Base-by-base conservation (phyloP, 2,329 filamentous ascomycete species). In the Calcarisporium arbuscula region DNA sequence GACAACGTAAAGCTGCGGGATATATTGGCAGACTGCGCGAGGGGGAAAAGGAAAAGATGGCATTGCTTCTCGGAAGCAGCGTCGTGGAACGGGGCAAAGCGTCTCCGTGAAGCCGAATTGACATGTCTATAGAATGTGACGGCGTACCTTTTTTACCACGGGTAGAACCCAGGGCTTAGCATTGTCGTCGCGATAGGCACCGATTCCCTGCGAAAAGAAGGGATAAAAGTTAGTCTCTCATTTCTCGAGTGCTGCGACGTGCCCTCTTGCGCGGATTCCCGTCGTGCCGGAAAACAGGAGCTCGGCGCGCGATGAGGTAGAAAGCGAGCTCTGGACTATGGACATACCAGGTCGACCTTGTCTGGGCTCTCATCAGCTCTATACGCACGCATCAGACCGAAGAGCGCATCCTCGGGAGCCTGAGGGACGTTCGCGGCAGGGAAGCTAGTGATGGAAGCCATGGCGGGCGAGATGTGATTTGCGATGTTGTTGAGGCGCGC, bases 161-260 rank as follows among this genome's bases (percentile, higher is more conserved):
- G 92, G 90, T 44, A 98, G 67, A 42, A 98, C 80, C 92, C 92
- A 98, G 4, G 92, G 92, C 70, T 96, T 96, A 42, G 88, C 90
- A 57, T 89, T 83, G 66, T 96, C 74, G 56, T 95, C 92, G 58
- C 92, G 77, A 66, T 98, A 98, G 39, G 92, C 92, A 50, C 92
- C 92, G 67, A 96, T 80, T 39, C 77, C 77, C 74, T 77, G 39
- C 19, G 22, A 30, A 25, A 25, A 25, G 19, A 34, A 38, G 32
- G 25, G 20, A 34, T n/a, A 19, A 46, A 41, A 26, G 27, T 38
- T 21, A 31, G 30, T 32, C 27, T 39, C 16, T 23, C 26, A n/a
- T n/a, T n/a, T n/a, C n/a, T n/a, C n/a, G n/a, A n/a, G n/a, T n/a
- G n/a, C n/a, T n/a, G n/a, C n/a, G n/a, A n/a, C n/a, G n/a, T n/a